Evolutionary conservation across 495 filamentous ascomycete genomes (phyloP), one percentile per base, ranked within the genome.

Genomic region (Pyronema omphalodes): DNA sequence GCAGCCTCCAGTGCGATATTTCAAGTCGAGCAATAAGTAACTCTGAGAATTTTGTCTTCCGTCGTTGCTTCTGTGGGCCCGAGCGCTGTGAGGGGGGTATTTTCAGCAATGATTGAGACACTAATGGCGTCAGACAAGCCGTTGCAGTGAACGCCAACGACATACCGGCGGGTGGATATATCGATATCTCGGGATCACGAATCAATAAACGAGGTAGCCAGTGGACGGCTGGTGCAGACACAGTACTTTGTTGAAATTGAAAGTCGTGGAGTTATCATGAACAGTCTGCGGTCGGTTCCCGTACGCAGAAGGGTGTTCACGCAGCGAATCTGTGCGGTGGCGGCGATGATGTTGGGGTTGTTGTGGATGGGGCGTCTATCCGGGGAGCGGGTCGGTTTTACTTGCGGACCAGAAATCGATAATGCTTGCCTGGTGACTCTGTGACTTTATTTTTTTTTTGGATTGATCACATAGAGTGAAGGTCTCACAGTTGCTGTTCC

Each of bases 401-500:
- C 48, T 51, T 47, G 9, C 9, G 44, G 44, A 23, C 9, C 44
- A 15, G 34, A 33, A 34, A 35, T 51, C 48, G 48, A 37, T n/a
- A 11, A 37, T 37, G 12, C 4, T 18, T 33, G 34, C 34, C 48
- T 33, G 17, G 48, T 51, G 44, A 15, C n/a, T 47, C 12, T 9
- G 18, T 51, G 33, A 17, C 44, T 47, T n/a, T n/a, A n/a, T n/a
- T n/a, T n/a, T n/a, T n/a, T n/a, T 12, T 14, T 17, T 43, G 39
- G 39, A 43, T 43, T 43, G 39, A 43, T 43, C 17, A n/a, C 17
- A 12, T 47, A 11, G 14, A 11, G 19, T 51, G 36, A 36, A 36
- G 48, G 48, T 51, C 48, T 51, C 48, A 51, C 48, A 36, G 48
- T 5, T 51, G 33, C 48, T 18, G 48, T 51, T 51, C 8, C 48